Evolutionary conservation across 2,329 filamentous ascomycete genomes (phyloP).

Genomic region (Aspergillus sp.): DNA sequence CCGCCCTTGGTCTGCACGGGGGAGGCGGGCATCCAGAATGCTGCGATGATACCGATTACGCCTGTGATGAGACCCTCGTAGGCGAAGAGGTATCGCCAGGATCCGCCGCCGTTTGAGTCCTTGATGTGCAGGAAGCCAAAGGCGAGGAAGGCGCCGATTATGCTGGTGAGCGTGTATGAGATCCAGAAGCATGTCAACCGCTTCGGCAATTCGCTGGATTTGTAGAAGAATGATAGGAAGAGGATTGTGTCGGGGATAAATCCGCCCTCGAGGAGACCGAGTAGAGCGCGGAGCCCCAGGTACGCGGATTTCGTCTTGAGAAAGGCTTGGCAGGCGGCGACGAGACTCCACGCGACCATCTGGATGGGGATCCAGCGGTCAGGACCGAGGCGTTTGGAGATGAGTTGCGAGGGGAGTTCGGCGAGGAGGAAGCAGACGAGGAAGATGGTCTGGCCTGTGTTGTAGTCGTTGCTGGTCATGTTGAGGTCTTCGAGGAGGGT

Average conservation of each 20-base stretch:
- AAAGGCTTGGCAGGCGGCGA: slow-evolving; percentile 57
- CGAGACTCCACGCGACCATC: slow-evolving; percentile 61
- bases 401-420: slow-evolving; percentile 65
- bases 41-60: slow-evolving; percentile 59
- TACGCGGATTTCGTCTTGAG: slow-evolving; percentile 50
- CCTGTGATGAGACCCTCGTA: slow-evolving; percentile 54
- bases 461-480: slow-evolving; percentile 55
- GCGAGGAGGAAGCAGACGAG: slow-evolving; percentile 46
- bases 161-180: slow-evolving; percentile 56
- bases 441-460: slow-evolving; percentile 48
- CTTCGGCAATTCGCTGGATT: slow-evolving; percentile 67
- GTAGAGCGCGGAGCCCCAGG: slow-evolving; percentile 49
- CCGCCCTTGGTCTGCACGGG: slow-evolving; percentile 67
- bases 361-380: slow-evolving; percentile 65
- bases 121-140: slow-evolving; percentile 49
- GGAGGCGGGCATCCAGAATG: slow-evolving; percentile 64
- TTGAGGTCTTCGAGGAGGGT: slow-evolving; percentile 58
- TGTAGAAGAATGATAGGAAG: slow-evolving; percentile 78
- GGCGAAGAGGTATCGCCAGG: slow-evolving; percentile 49
- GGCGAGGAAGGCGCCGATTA: slow-evolving; percentile 53
- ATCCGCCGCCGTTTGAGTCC: slow-evolving; percentile 38
- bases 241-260: slow-evolving; percentile 53
- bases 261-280: slow-evolving; percentile 58
- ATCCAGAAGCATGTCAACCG: slow-evolving; percentile 74
- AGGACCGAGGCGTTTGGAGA: slow-evolving; percentile 62